Conservation (phyloP, 2,329 filamentous ascomycete genomes). For the Stachybotrys chartarum region DNA sequence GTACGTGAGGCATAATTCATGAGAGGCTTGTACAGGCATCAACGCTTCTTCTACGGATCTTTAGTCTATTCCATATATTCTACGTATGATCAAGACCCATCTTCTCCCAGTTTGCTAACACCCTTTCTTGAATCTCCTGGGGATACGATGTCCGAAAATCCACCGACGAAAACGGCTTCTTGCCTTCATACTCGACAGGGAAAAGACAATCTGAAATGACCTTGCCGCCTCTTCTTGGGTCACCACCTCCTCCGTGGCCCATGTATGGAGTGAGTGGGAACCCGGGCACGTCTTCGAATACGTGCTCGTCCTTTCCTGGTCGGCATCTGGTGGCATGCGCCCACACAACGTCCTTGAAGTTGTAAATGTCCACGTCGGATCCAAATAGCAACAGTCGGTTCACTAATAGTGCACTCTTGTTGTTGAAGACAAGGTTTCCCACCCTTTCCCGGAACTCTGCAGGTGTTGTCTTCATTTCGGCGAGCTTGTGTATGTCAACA, state of each 20-base stretch:
- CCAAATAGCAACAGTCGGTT: constrained; percentile 37
- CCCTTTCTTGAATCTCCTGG: not conserved
- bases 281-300: constrained; percentile 33
- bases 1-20: not conserved
- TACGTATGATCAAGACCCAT: not conserved
- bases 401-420: constrained; percentile 37
- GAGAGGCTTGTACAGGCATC: too few species aligned
- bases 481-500: constrained; percentile 49
- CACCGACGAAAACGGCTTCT: not conserved
- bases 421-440: constrained; percentile 31
- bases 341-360: constrained; percentile 39
- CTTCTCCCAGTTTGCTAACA: not conserved
- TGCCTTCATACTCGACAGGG: constrained; percentile 30
- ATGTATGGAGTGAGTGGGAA: constrained; percentile 41
- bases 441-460: constrained; percentile 27
- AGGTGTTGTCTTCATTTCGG: constrained; percentile 43
- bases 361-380: constrained; percentile 39
- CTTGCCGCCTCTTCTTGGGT: constrained; percentile 30
- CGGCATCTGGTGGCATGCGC: constrained; percentile 40
- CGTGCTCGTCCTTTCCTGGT: constrained; percentile 32
- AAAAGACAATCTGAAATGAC: constrained; percentile 36
- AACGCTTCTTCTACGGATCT: not conserved
- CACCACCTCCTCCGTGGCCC: constrained; percentile 30
- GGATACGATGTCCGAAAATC: not conserved
- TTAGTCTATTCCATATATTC: not conserved